A percentile compares a stretch with the other conserved stretches of the same genome.
phyloP scores from a whole-genome alignment of 495 filamentous ascomycete species.

The Choiromyces venosus region DNA sequence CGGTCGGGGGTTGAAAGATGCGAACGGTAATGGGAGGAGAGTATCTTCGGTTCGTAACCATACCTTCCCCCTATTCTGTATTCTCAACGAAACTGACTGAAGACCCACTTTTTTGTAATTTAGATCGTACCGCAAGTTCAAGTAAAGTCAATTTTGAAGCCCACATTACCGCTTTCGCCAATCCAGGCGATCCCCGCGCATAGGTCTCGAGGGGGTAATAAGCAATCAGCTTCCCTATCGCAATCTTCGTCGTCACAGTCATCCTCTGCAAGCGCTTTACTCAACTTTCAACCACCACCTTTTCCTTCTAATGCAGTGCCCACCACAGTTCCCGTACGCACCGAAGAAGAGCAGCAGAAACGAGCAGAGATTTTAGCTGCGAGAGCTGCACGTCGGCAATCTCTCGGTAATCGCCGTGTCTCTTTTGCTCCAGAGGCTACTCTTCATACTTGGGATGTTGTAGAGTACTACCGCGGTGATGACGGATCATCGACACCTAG shows the following conservation, averaged over 20 bases:
- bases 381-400: conserved; percentile 82
- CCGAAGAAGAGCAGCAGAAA: conserved; percentile 78
- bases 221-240: conserved; percentile 31
- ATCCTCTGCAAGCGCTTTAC: conserved; percentile 33
- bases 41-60: conserved; percentile 23
- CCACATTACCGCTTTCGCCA: conserved; percentile 61
- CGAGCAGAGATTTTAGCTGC: conserved; percentile 67
- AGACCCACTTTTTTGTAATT: neutral
- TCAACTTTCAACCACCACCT: conserved; percentile 44
- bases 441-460: conserved; percentile 93
- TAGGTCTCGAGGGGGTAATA: conserved; percentile 29
- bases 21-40: conserved; percentile 64
- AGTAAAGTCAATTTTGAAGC: conserved; percentile 79
- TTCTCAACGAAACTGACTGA: neutral
- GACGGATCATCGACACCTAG: conserved; percentile 18
- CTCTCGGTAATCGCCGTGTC: conserved; percentile 84
- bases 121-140: conserved; percentile 55
- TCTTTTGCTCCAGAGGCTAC: conserved; percentile 98
- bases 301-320: conserved; percentile 12
- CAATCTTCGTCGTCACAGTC: conserved; percentile 14
- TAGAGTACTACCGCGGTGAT: conserved; percentile 57
- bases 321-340: conserved; percentile 51
- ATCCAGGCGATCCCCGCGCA: conserved; percentile 41
- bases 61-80: neutral
- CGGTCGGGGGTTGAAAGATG: conserved; percentile 50